Evolutionary conservation across 768 basidiomycete genomes (phyloP).

Genomic region (Russula virescens): DNA sequence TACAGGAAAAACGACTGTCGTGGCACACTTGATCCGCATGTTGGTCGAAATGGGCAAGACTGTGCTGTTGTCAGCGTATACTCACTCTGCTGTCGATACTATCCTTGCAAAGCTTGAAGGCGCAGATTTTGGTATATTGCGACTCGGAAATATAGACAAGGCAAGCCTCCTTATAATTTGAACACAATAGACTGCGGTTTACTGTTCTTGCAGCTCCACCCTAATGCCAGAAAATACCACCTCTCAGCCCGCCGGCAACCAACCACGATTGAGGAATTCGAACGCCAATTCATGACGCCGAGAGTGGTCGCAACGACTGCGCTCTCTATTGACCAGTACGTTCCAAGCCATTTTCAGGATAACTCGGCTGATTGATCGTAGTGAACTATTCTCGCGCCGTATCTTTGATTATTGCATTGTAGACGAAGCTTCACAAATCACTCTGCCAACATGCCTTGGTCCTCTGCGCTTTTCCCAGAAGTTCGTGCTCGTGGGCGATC

Average conservation of each 20-base stretch:
- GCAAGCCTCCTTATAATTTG: conserved; percentile 35
- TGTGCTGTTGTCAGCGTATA: conserved; percentile 87
- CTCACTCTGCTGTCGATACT: conserved; percentile 98
- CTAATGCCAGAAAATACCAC: conserved; percentile 68
- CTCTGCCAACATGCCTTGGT: conserved; percentile 90
- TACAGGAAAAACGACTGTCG: conserved; percentile 95
- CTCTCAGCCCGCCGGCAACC: conserved; percentile 50
- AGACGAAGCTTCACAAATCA: conserved; percentile 97
- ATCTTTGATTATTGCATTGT: conserved; percentile 96
- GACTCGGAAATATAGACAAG: conserved; percentile 91
- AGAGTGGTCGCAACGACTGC: conserved; percentile 96
- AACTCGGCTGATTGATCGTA: conserved; percentile 29
- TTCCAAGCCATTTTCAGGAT: conserved; percentile 21
- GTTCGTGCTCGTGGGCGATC: conserved; percentile 95
- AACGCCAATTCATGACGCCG: conserved; percentile 77
- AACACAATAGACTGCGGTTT: neutral
- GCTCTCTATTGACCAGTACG: conserved; percentile 89
- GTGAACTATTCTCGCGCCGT: conserved; percentile 78
- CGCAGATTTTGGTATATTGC: conserved; percentile 63
- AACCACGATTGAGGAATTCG: conserved; percentile 73
- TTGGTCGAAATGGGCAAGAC: conserved; percentile 79
- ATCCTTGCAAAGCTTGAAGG: conserved; percentile 77
- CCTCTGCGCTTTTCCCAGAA: conserved; percentile 85
- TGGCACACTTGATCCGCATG: conserved; percentile 78
- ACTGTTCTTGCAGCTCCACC: conserved; percentile 59